Base-by-base conservation (phyloP, 257 asterid species). In the Nicotiana sylvestris region DNA sequence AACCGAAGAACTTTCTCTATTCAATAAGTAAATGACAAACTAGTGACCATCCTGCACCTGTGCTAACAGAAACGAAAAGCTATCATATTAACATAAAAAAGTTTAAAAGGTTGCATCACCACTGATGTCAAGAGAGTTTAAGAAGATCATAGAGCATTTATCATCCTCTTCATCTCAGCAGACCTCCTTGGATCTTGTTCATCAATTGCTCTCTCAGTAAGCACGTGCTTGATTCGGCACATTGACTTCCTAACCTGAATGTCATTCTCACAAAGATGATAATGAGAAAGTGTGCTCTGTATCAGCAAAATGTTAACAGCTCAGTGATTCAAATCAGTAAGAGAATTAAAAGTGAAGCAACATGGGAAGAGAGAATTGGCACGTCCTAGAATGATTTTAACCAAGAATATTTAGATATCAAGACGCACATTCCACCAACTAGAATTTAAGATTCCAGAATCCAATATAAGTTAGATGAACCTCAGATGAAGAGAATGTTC, bases 191-290 rank as follows among this genome's bases (percentile, higher is more conserved):
- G 93, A 86, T 95, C 99, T 6, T 97, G 84, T 86, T 95, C 99
- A 29, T 87, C 97, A 27, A 93, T 91, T 17, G 99, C 99, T 90
- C 99, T 91, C 92, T 95, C 98, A 0, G 98, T 93, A 7, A 93
- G 91, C 35, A 93, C 98, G 15, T 93, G 98, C 86, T 95, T 95
- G 87, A 95, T 90, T 51, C 98, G 91, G 87, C 98, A 92, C 98
- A 93, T 94, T 62, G 98, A 91, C 84, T 92, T 94, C 60, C 94
- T 86, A 37, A 95, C 97, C 98, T 95, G 94, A 80, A 85, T 72
- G 68, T 25, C 51, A 76, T 83, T n/a, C 69, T 35, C 78, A 27
- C 33, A 68, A 33, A 68, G 49, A 32, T 68, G 25, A 15, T 35
- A 33, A 57, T 57, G 64, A 57, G 64, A 57, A 57, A 56, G n/a